Base-by-base conservation (phyloP, 805 yeast genomes). In the Candida nonsorbophila region DNA sequence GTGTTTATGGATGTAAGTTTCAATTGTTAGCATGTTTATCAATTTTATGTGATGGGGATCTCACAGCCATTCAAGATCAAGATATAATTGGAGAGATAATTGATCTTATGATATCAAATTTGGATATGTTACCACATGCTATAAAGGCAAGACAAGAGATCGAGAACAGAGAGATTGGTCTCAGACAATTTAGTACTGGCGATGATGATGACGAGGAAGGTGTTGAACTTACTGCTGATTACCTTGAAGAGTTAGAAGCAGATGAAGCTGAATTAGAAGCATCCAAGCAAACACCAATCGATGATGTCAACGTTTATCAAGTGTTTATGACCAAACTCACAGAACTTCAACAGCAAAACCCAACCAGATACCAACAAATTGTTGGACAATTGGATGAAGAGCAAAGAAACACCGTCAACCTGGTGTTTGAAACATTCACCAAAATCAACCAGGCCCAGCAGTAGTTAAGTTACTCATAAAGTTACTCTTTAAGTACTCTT, bases 231-330 rank as follows among this genome's bases (percentile, higher is more conserved):
- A 59, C 45, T 20, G 53, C 42, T n/a, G 53, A 49, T 13, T 53
- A 40, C 22, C 51, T 44, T 20, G 63, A 54, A 20, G 55, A 49
- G 12, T 51, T 40, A 15, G 81, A 74, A 40, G 77, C 75, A 7
- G 78, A 76, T 28, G 92, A 82, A 27, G 92, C 83, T 6, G 67
- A 84, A 25, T 77, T 79, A 25, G 97, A 88, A 47, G 95, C 95
- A 7, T 64, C 83, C 49, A 73, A 83, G 15, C 81, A 79, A 40
- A 81, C 90, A 1, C 79, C 94, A 3, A 67, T 92, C 27, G 97
- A 90, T 48, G 62, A 67, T 23, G 58, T 87, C 28, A 83, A 90
- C 48, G 79, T 83, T 3, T 86, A 78, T 54, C 65, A 67, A 10
- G 72, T 75, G 3, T 77, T 87, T 54, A 74, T 78, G 33, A 69